A percentile compares a stretch with the other conserved stretches of the same genome.
These are phyloP conservation scores for Xylaria bambusicola DNA, from an alignment of 495 filamentous ascomycete genomes.

Conservation along the genomic window DNA sequence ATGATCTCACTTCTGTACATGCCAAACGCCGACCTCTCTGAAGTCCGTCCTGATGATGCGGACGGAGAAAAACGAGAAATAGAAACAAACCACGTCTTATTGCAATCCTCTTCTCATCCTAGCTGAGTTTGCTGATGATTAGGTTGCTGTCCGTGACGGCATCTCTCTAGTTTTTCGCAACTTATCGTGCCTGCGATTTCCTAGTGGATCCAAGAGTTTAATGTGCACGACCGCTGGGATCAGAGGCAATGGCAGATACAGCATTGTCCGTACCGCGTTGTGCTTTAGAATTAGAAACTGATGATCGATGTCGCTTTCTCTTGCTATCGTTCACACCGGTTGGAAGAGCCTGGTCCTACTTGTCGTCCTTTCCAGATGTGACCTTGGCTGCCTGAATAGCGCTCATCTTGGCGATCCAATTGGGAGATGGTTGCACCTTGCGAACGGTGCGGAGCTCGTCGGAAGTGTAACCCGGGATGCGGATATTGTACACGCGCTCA, in stretches of 20 bases:
- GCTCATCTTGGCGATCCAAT: slow-evolving; percentile 94
- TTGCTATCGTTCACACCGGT: neutral
- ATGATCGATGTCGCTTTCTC: slow-evolving; percentile 2
- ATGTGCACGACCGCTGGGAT: neutral
- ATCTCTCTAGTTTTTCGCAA: neutral
- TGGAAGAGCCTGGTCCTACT: slow-evolving; percentile 26
- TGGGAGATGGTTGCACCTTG: slow-evolving; percentile 81
- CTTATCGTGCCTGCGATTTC: neutral
- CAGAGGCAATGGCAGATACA: neutral
- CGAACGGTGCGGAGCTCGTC: slow-evolving; percentile 93
- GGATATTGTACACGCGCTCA: slow-evolving; percentile 97
- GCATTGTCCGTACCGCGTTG: neutral
- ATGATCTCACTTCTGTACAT: neutral
- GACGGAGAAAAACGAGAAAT: neutral
- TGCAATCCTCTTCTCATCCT: neutral
- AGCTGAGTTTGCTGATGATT: too few relatives aligned
- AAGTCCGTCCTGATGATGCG: neutral
- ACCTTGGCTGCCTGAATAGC: slow-evolving; percentile 91
- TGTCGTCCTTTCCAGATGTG: slow-evolving; percentile 57
- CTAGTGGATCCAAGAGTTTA: too few relatives aligned
- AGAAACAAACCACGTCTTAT: neutral
- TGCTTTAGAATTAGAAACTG: neutral
- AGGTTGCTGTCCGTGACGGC: too few relatives aligned
- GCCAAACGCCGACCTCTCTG: neutral
- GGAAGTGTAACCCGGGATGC: slow-evolving; percentile 89